These are phyloP conservation scores for Euphorbia lathyris DNA, from an alignment of 345 rosid genomes.

Conservation along the genomic window DNA sequence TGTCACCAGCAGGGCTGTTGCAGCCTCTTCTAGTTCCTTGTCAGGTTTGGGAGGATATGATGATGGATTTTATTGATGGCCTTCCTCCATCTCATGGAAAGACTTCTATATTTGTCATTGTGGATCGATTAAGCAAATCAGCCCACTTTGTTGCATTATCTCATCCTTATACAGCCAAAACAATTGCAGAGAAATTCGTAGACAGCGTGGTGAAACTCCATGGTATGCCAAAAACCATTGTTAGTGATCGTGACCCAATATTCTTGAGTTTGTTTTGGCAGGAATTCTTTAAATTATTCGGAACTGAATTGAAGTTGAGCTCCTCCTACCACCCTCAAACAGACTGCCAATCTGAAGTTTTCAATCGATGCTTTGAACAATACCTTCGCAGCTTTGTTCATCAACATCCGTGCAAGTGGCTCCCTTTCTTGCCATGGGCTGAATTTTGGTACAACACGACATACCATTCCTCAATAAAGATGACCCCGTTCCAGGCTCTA, in stretches of 20 bases:
- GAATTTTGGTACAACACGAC: background rate
- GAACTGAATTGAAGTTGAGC: background rate
- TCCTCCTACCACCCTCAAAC: background rate
- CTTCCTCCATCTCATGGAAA: background rate
- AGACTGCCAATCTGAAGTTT: background rate
- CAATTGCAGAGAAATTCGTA: background rate
- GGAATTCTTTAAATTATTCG: background rate
- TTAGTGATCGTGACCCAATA: background rate
- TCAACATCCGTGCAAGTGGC: background rate
- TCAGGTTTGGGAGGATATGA: background rate
- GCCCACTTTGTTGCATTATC: background rate
- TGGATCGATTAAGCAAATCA: background rate
- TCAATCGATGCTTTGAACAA: background rate
- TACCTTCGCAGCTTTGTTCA: background rate
- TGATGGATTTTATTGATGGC: background rate
- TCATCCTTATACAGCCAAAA: background rate
- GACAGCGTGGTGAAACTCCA: background rate
- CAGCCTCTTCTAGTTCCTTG: background rate
- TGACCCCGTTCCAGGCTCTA: background rate
- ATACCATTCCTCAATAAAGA: background rate
- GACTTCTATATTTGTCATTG: background rate
- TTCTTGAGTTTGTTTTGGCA: background rate
- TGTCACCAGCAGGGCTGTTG: background rate
- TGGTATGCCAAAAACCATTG: background rate
- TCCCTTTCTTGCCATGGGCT: background rate